Base-by-base conservation (phyloP, 2,329 filamentous ascomycete species). In the Chalara sp. region DNA sequence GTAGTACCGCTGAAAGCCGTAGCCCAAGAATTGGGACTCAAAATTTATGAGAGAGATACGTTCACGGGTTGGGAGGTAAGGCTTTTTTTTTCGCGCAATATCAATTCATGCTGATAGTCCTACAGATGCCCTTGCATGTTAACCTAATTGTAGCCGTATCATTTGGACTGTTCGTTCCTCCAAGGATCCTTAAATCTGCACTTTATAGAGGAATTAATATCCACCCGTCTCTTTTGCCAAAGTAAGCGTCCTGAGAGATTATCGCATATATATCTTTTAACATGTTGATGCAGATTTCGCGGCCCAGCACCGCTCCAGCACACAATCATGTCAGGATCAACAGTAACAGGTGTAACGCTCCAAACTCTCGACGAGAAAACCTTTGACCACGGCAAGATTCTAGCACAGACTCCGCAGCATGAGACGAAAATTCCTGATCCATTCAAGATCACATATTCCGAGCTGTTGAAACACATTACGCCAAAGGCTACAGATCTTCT, bases 71-170 rank as follows among this genome's bases (percentile, higher is more conserved):
- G 91, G 91, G 73, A 80, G 61, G 84, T 88, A 70, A 67, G 78
- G 65, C 5, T 30, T 42, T 6, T 29, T 7, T 21, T 21, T 21
- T 21, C 3, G 21, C 3, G 21, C 21, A 21, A 3, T 30, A 11
- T 44, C 11, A 21, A 29, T 35, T 21, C 6, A 11, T 8, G 41
- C 41, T 21, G 13, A 28, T 31, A 33, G 3, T 13, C 53, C 42
- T 33, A 30, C 12, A 8, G 13, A 21, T 21, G 21, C 21, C 21
- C 2, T 21, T 21, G 21, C 21, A 21, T 21, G 81, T 83, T 58
- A 90, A 96, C 66, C 74, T 99, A 52, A 79, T 99, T 58, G 75
- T 97, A 44, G 91, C 91, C 45, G 93, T 97, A 5, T 97, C 93
- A 0, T 99, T 97, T 69, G 93, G 93, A 3, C 78, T 96, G 6